Base-by-base conservation (phyloP, 192 early-diverging fungal species). In the Podila minutissima region DNA sequence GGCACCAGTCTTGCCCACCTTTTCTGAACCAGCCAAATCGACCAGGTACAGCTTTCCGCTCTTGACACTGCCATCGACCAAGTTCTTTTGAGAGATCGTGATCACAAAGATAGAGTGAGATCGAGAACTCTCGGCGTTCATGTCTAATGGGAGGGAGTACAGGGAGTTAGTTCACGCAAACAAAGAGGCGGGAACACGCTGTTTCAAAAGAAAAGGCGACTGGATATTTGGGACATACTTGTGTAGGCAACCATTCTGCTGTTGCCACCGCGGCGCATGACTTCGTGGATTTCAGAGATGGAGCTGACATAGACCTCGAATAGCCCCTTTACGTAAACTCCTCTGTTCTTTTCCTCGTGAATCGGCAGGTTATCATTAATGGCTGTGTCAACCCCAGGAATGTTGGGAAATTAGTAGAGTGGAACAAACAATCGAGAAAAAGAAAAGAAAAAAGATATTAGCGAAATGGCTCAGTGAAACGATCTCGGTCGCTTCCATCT, bases 11-110 rank as follows among this genome's bases (percentile, higher is more conserved):
- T 99, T 99, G 57, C 92, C 94, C 31, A 95, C 89, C 86, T 99
- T 99, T 88, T 99, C 97, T 22, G 97, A 98, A 74, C 98, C 98
- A 26, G 98, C 98, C 79, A 99, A 87, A 93, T 99, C 98, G 41
- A 99, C 98, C 57, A 99, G 87, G 63, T 94, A 98, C 60, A 99
- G 87, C 66, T 95, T 95, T 60, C 97, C 97, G 59, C 92, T 92
- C 83, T 95, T 96, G 60, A 90, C 92, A 78, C 92, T 94, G 59
- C 98, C 98, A 70, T 91, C 93, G 32, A 86, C 83, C 62, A 96
- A 82, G 83, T 99, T 97, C 88, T 98, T 98, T 86, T 97, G 95
- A 29, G 90, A 94, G 68, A 99, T 93, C n/a, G 95, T 95, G 48
- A 99, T 88, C 32, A 98, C 92, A 83, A 99, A 98, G 76, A 99